phyloP scores from a whole-genome alignment of 1,139 yeast genomes.

The Dujonia santamariae region DNA sequence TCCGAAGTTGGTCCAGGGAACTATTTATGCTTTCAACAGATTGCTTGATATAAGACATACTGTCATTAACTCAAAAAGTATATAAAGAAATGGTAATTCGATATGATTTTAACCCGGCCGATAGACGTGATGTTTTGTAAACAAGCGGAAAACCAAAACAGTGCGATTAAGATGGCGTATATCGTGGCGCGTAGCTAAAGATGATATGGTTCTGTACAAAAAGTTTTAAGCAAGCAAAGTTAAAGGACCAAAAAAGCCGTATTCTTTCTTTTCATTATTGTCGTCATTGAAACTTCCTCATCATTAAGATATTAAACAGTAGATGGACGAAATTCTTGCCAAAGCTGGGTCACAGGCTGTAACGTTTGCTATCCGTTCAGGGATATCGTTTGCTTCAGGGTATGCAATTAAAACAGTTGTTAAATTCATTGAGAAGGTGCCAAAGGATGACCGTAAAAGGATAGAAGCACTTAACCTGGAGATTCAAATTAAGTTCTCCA shows the following conservation, averaged over 20 bases:
- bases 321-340: slow-evolving; percentile 43
- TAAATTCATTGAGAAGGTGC: slow-evolving; percentile 57
- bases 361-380: slow-evolving; percentile 75
- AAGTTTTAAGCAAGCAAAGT: no score
- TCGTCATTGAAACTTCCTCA: no score
- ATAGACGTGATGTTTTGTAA: no score
- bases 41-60: no score
- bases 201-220: no score
- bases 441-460: slow-evolving; percentile 50
- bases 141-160: no score
- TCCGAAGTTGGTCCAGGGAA: slow-evolving; percentile 28
- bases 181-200: no score
- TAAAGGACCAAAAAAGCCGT: not conserved
- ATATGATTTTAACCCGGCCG: no score
- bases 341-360: slow-evolving; percentile 80
- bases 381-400: slow-evolving; percentile 72
- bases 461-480: slow-evolving; percentile 42
- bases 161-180: no score
- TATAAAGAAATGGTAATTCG: no score
- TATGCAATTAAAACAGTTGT: slow-evolving; percentile 69
- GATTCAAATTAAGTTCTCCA: slow-evolving; percentile 58
- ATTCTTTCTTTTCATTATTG: not conserved
- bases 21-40: not conserved
- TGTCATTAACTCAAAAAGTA: no score
- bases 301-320: not conserved